These are phyloP conservation scores for Neurospora sp. DNA, from an alignment of 495 filamentous ascomycete genomes.

Conservation along the genomic window DNA sequence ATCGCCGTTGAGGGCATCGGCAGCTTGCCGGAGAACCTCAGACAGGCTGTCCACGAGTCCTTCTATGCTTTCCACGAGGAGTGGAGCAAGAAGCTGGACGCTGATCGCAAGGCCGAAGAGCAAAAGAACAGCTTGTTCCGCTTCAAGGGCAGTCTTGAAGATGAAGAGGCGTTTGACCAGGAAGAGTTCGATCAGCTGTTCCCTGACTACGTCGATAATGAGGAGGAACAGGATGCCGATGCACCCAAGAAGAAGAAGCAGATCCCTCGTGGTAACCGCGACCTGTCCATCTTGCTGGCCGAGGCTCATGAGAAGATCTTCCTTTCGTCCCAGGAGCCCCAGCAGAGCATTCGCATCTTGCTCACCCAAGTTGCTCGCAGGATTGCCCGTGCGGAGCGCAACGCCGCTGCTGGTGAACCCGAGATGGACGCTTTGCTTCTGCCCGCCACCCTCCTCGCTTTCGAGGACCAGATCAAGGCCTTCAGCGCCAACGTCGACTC, in stretches of 20 bases:
- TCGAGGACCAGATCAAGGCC: conserved; percentile 47
- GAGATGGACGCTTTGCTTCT: conserved; percentile 43
- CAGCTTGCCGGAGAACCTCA: conserved; percentile 21
- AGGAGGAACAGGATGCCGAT: conserved; percentile 10
- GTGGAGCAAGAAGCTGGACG: conserved; percentile 64
- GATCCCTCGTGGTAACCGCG: conserved; percentile 22
- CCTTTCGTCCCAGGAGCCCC: conserved; percentile 22
- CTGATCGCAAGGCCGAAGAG: conserved; percentile 63
- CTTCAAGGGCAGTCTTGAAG: conserved; percentile 64
- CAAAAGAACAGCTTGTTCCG: conserved; percentile 66
- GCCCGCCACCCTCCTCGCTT: conserved; percentile 52
- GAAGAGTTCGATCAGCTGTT: conserved; percentile 72
- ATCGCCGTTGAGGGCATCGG: conserved; percentile 32
- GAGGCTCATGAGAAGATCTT: conserved; percentile 41
- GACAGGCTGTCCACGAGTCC: conserved; percentile 36
- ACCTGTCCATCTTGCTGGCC: conserved; percentile 35
- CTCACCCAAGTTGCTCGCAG: conserved; percentile 28
- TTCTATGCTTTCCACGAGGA: conserved; percentile 62
- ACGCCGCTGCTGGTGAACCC: conserved; percentile 19
- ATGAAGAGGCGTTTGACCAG: conserved; percentile 66
- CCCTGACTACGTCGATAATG: conserved; percentile 51
- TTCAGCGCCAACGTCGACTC: conserved; percentile 31
- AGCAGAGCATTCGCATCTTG: conserved; percentile 27
- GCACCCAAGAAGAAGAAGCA: conserved; percentile 13
- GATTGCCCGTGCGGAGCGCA: conserved; percentile 17